These are phyloP conservation scores for Fusarium azukiicola DNA, from an alignment of 2,329 filamentous ascomycete genomes.

Conservation along the genomic window DNA sequence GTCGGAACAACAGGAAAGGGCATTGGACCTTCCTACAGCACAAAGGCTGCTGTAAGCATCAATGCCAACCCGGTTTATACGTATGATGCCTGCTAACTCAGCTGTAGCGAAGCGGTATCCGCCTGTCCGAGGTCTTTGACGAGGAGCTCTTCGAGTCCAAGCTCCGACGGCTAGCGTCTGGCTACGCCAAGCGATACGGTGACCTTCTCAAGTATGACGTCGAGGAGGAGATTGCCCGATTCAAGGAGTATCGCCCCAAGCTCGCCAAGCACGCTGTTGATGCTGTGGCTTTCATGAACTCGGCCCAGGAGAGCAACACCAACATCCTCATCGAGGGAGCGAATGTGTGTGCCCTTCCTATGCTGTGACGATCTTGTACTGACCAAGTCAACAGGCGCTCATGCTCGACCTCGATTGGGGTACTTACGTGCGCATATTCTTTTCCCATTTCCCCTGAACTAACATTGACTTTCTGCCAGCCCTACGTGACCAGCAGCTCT, in stretches of 20 bases:
- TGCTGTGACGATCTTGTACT: background rate
- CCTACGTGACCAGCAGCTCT: background rate
- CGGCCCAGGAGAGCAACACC: conserved; percentile 77
- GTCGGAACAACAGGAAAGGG: conserved; percentile 29
- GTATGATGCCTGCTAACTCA: too few species aligned
- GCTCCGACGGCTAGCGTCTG: conserved; percentile 79
- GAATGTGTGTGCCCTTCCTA: conserved; percentile 62
- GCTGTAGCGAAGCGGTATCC: conserved; percentile 22
- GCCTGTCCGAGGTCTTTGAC: conserved; percentile 71
- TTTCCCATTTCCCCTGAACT: background rate
- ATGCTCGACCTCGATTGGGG: conserved; percentile 29
- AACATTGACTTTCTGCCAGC: background rate
- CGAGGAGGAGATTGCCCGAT: conserved; percentile 84
- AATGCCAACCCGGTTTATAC: too few species aligned
- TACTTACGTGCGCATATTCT: background rate
- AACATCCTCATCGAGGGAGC: conserved; percentile 85
- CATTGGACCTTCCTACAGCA: conserved; percentile 25
- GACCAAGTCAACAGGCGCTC: conserved; percentile 21
- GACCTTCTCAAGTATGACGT: conserved; percentile 83
- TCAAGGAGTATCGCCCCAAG: conserved; percentile 77
- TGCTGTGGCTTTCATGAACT: conserved; percentile 80
- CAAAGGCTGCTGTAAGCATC: background rate
- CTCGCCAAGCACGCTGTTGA: conserved; percentile 83
- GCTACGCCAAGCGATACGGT: conserved; percentile 82
- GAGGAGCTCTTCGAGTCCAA: conserved; percentile 83